Evolutionary conservation across 140 eudicot genomes (phyloP), one percentile per base, ranked within the genome.

Genomic region (Stevia rebaudiana): DNA sequence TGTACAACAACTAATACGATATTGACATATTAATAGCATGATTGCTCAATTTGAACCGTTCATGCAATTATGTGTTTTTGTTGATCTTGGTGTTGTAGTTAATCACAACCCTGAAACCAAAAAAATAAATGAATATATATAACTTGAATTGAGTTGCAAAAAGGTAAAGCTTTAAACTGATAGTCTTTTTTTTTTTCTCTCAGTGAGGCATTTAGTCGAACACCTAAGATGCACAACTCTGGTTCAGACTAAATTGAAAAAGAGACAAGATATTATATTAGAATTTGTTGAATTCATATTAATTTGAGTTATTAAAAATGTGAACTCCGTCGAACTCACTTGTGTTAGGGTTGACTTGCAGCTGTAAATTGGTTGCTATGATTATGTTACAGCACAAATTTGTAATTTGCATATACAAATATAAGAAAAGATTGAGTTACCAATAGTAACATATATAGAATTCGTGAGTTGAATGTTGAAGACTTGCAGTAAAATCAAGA

Each of bases 131-230:
- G 46, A 71, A 16, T 7, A 47, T n/a, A 55, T 15, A 7, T 1
- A 67, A 23, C 36, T 52, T 67, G 11, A 46, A 36, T 19, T 37
- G 30, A 11, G 16, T 42, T 63, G 24, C 42, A 15, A n/a, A 9
- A 43, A 41, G 15, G 40, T 30, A 24, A 63, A n/a, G 43, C 42
- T 25, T 31, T 64, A 64, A 31, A 46, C 10, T 0, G 17, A 44
- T 24, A 46, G 5, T 25, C 17, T 4, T 5, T 17, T 10, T 41
- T 12, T 39, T 1, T 15, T 46, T 5, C 5, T 6, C 10, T 44
- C 6, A 30, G 36, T 55, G 66, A 69, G n/a, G 21, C 74, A 57
- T 69, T 69, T 42, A 13, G 67, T 69, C 40, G 58, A 69, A 69
- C 74, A 57, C 49, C 24, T 57, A n/a, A 51, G 40, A 69, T 46